A percentile compares a stretch with the other conserved stretches of the same genome.
These are phyloP conservation scores for Chlorella sp. DNA, from an alignment of 139 green algal genomes.

Conservation along the genomic window DNA sequence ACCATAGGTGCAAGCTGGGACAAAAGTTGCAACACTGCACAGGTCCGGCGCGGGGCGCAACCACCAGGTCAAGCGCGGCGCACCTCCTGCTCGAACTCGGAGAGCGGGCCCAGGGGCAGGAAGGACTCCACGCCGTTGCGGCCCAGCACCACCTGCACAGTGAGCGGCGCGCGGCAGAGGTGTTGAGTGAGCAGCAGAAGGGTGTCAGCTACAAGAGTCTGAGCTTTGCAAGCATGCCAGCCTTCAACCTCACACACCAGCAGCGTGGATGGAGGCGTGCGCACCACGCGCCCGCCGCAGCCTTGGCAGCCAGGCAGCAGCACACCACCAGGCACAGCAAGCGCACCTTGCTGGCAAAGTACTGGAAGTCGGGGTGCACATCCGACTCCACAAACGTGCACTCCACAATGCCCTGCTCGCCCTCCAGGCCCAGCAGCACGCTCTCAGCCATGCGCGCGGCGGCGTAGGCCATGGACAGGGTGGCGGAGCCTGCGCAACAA, in stretches of 20 bases:
- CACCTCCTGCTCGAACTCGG: slow-evolving; percentile 83
- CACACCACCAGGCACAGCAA: slow-evolving; percentile 22
- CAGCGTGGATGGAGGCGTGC: no score
- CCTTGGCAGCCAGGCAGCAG: not conserved
- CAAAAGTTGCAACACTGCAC: no score
- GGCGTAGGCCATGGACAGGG: slow-evolving; percentile 92
- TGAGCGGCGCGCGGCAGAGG: slow-evolving; percentile 72
- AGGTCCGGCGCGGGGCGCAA: no score
- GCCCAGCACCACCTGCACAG: slow-evolving; percentile 85
- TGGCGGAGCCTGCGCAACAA: slow-evolving; percentile 79
- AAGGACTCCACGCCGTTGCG: slow-evolving; percentile 80
- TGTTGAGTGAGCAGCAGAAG: not conserved
- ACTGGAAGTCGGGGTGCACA: slow-evolving; percentile 59
- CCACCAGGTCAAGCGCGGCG: no score
- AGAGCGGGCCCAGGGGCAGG: slow-evolving; percentile 77
- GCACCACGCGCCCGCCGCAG: no score
- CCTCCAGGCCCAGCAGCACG: slow-evolving; percentile 76
- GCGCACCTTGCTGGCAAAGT: slow-evolving; percentile 75
- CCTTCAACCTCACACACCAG: no score
- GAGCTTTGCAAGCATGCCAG: no score
- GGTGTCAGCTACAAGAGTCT: no score
- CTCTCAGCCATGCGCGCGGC: slow-evolving; percentile 85
- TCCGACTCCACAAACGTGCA: slow-evolving; percentile 75
- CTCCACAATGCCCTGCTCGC: slow-evolving; percentile 72
- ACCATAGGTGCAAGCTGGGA: no score